Evolutionary conservation across 352 stramenopile species (phyloP), one percentile per base, ranked within the genome.

Genomic region (Phytophthora cactorum): DNA sequence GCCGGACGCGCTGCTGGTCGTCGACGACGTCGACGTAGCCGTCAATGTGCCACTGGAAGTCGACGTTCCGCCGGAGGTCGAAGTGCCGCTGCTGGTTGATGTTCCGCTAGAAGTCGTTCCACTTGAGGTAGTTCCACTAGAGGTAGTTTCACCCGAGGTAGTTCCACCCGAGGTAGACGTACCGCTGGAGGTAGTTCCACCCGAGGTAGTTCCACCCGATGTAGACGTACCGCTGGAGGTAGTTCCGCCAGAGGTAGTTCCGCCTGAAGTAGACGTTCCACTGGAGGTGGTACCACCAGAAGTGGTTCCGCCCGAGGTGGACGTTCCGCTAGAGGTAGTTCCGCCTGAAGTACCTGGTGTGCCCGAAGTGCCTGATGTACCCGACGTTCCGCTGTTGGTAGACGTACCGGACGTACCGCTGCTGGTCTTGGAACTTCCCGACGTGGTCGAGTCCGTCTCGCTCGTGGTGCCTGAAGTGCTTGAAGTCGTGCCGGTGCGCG

Each of bases 1-100:
- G 75, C 68, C 75, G 29, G 51, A 83, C 25, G 52, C 71, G 56
- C 25, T 86, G 58, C 22, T 79, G 38, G 27, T 84, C 44, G 41
- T 66, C 6, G 57, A 67, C 46, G 46, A 64, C 22, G 52, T 75
- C 55, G 66, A 68, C 1, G 68, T 70, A 28, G 59, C 55, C 1
- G 59, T 54, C 36, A 73, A 63, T 3, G 58, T 55, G 0, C 52
- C 49, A 31, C 43, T 59, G n/a, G 10, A 54, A 11, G 65, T 68
- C 1, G 65, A 56, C 5, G 58, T 68, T 14, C 61, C 63, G 17
- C 54, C 51, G 10, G 9, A 41, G 14, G 58, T 66, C 4, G 49
- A 66, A 17, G 60, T 57, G 0, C 62, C 53, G 12, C 62, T 63
- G 15, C 1, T 31, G 1, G 55, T 61, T 0, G 63, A 66, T 1